Evolutionary conservation across 306 rosid genomes (phyloP), one percentile per base, ranked within the genome.

Genomic region (Cucurbita moschata): DNA sequence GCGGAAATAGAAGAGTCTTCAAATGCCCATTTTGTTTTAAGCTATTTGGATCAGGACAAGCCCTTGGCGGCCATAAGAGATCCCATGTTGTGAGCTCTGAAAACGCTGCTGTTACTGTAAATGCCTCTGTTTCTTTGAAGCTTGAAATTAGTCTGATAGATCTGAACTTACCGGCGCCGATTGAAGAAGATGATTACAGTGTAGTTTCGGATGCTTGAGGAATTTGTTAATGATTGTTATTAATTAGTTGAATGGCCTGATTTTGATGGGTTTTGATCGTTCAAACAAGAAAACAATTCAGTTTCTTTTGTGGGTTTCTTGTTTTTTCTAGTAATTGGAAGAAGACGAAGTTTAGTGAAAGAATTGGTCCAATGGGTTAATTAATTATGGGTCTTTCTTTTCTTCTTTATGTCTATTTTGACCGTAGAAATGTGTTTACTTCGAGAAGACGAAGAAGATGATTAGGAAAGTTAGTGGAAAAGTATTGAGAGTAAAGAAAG

Each of bases 41-140:
- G 72, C 79, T 91, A 1, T 91, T 92, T 57, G 92, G 96, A 11
- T 89, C 92, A 4, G 96, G 96, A 15, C 98, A 92, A 83, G 96
- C 98, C 0, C 88, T 92, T 13, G 98, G 98, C 38, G 98, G 98
- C 8, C 98, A 92, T 77, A 92, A 89, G 80, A 88, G 95, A 88
- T 86, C 96, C 43, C 98, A 92, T 61, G 75, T 88, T 5, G 4
- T 79, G 10, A 78, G 80, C 49, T 12, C 71, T 10, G 5, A 74
- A 12, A 55, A 21, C 8, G 13, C 37, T 38, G 44, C 72, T 37
- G 56, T 57, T 53, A 30, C 4, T 30, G 35, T 30, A 30, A 30
- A 21, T 12, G 13, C 37, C 47, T 54, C 72, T 37, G 56, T 57
- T 53, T 62, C 83, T 44, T 70, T 44, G 12, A 80, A 21, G 74